Evolutionary conservation across 2,329 filamentous ascomycete species (phyloP).

Genomic region (Neonectria ditissima): DNA sequence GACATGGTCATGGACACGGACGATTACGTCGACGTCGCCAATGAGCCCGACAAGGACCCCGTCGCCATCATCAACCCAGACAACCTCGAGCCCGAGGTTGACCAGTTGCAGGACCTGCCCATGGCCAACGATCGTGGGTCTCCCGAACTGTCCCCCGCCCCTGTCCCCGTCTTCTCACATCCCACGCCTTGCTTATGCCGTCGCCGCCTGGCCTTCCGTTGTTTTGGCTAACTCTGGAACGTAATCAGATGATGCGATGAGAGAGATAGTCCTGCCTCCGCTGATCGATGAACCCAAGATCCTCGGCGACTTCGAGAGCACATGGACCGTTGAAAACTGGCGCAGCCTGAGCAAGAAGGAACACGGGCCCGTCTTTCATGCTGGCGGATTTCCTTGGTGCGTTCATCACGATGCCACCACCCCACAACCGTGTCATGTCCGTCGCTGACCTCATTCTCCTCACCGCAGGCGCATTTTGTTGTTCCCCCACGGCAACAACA

Average conservation of each 20-base stretch:
- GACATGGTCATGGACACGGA: constrained; percentile 68
- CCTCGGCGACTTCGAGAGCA: constrained; percentile 79
- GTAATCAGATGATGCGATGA: constrained; percentile 81
- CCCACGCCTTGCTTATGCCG: constrained; percentile 2
- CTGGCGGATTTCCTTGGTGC: constrained; percentile 88
- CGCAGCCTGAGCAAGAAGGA: constrained; percentile 79
- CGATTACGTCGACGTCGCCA: constrained; percentile 64
- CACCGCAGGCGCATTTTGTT: constrained; percentile 84
- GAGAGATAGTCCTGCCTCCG: constrained; percentile 79
- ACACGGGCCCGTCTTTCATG: constrained; percentile 89
- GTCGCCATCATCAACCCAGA: constrained; percentile 68
- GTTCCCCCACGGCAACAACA: constrained; percentile 95
- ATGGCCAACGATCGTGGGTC: constrained; percentile 66
- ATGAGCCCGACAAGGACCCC: constrained; percentile 62
- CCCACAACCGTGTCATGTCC: constrained; percentile 11
- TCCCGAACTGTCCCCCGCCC: constrained; percentile 15
- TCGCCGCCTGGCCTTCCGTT: constrained; percentile 16
- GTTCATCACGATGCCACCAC: constrained; percentile 44
- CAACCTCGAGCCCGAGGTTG: constrained; percentile 60
- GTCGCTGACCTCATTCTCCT: constrained; percentile 32
- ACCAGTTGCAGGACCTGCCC: constrained; percentile 61
- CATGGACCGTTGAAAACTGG: constrained; percentile 93
- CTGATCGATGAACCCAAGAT: constrained; percentile 81
- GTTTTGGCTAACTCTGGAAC: constrained; percentile 36
- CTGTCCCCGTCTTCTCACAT: constrained; percentile 12